A percentile compares a stretch with the other conserved stretches of the same genome.
phyloP scores from a whole-genome alignment of 1,284 basidiomycete genomes.

The Leccinum cinnamomeum region DNA sequence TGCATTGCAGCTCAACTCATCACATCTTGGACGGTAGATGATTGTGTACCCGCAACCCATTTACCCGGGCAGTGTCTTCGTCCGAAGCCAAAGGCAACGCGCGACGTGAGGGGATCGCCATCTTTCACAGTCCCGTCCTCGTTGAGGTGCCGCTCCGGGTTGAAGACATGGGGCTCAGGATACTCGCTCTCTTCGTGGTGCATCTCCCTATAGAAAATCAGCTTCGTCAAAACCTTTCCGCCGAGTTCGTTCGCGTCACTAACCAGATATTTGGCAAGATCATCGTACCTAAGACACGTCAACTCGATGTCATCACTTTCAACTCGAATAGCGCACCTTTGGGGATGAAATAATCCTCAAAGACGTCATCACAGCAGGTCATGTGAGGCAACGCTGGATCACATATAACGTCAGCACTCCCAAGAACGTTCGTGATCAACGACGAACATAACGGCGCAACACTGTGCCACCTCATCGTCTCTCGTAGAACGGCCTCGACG shows the following conservation, averaged over 20 bases:
- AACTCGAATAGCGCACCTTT: constrained; percentile 24
- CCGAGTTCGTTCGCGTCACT: constrained; percentile 7
- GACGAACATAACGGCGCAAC: constrained; percentile 31
- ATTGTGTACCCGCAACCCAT: too few relatives aligned
- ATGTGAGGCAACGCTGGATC: constrained; percentile 30
- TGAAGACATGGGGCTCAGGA: constrained; percentile 26
- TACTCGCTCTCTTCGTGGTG: constrained; percentile 35
- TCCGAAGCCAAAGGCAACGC: constrained; percentile 25
- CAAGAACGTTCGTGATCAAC: background rate
- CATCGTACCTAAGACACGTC: constrained; percentile 25
- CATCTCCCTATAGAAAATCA: constrained; percentile 24
- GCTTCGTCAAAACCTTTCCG: background rate
- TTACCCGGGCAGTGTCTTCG: too few relatives aligned
- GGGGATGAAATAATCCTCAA: constrained; percentile 35
- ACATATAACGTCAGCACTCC: constrained; percentile 8
- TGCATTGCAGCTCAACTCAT: background rate
- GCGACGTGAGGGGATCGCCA: constrained; percentile 28
- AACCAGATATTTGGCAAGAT: constrained; percentile 35
- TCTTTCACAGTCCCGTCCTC: constrained; percentile 29
- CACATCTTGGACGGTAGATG: too few relatives aligned
- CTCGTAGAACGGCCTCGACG: constrained; percentile 34
- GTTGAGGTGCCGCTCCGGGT: constrained; percentile 29
- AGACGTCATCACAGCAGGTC: constrained; percentile 32
- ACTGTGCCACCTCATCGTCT: constrained; percentile 37
- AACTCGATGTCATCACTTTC: constrained; percentile 2